phyloP scores from a whole-genome alignment of 2,329 filamentous ascomycete species.

The Phaeosphaeria sp. region DNA sequence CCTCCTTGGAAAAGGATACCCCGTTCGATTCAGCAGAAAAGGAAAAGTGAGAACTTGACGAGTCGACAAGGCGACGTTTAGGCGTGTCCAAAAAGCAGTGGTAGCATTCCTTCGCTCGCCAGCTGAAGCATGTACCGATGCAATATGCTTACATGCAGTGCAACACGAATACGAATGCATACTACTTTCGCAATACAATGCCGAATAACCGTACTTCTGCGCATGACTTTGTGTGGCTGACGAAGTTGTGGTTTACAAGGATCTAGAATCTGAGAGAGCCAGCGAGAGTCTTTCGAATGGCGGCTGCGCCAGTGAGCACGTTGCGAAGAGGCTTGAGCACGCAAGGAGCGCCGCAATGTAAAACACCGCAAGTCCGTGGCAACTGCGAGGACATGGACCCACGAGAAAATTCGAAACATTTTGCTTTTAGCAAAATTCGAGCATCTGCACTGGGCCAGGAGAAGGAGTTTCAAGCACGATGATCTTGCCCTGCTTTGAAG shows the following conservation, averaged over 20 bases:
- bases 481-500: constrained; percentile 3
- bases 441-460: constrained; percentile 1
- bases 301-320: neutral
- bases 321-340: constrained; percentile 6
- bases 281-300: neutral
- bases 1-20: no score
- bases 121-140: neutral
- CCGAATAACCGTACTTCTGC: neutral
- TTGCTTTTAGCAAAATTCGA: neutral
- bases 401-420: neutral
- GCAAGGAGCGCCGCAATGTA: neutral
- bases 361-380: neutral
- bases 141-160: neutral
- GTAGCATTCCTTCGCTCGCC: neutral
- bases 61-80: no score
- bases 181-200: no score
- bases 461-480: constrained; percentile 8
- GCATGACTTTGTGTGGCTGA: neutral
- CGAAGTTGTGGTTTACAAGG: neutral
- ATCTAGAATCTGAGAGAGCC: neutral
- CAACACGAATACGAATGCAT: neutral
- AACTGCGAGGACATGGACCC: neutral
- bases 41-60: no score
- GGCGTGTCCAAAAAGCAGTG: no score
- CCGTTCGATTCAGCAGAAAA: no score